phyloP scores from a whole-genome alignment of 176 grass and related monocot species.

The Eragrostis curvula region DNA sequence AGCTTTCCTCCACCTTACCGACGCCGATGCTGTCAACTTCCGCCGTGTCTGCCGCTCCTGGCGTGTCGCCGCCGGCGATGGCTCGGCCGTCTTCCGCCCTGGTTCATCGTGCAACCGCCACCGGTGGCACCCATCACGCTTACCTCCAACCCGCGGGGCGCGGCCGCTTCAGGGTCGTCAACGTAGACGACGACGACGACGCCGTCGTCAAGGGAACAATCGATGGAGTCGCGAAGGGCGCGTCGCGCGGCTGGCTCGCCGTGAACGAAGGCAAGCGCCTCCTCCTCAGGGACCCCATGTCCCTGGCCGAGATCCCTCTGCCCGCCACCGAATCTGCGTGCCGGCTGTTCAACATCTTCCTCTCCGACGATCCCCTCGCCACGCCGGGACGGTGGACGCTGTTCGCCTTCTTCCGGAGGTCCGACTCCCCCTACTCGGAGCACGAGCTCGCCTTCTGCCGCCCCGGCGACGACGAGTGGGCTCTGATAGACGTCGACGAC shows the following conservation, averaged over 20 bases:
- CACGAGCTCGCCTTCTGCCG: conserved; percentile 10
- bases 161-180: background rate
- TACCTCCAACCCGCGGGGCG: background rate
- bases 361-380: conserved; percentile 19
- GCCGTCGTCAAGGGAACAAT: background rate
- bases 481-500: background rate
- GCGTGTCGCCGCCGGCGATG: background rate
- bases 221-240: background rate
- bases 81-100: background rate
- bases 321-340: background rate
- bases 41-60: background rate
- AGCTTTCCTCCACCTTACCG: background rate
- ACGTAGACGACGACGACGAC: background rate
- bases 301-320: background rate
- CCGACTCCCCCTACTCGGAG: rapidly evolving
- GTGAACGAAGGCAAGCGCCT: background rate
- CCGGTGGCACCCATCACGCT: background rate
- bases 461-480: conserved; percentile 4
- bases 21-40: background rate
- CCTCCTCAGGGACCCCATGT: background rate
- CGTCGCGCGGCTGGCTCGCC: conserved; percentile 15
- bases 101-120: background rate
- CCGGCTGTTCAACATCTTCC: background rate
- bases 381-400: background rate
- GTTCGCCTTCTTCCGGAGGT: background rate